phyloP scores from a whole-genome alignment of 352 stramenopile species.

The Pythium phragmitis region DNA sequence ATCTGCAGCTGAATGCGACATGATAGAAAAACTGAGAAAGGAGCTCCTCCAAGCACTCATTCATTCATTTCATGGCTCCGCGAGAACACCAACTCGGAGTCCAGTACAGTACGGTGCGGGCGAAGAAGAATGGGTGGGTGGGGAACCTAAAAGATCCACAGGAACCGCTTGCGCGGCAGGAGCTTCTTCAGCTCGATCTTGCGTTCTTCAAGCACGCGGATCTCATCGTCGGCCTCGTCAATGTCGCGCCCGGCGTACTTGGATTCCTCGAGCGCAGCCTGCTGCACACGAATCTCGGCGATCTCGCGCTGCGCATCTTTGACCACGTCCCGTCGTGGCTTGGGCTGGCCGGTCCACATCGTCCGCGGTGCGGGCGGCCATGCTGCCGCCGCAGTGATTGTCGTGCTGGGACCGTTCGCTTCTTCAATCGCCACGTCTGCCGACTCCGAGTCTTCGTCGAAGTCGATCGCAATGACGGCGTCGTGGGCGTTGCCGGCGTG shows the following conservation, averaged over 20 bases:
- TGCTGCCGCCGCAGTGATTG: slow-evolving; percentile 36
- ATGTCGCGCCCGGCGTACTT: slow-evolving; percentile 80
- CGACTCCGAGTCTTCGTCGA: slow-evolving; percentile 36
- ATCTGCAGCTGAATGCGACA: background rate
- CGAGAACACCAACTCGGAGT: background rate
- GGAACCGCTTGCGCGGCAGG: slow-evolving; percentile 74
- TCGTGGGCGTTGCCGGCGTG: slow-evolving; percentile 42
- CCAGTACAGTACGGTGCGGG: background rate
- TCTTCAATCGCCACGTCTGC: slow-evolving; percentile 27
- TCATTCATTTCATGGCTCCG: no score
- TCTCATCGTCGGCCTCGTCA: slow-evolving; percentile 78
- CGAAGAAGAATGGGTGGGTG: background rate
- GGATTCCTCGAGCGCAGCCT: slow-evolving; percentile 60
- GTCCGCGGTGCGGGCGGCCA: slow-evolving; percentile 49
- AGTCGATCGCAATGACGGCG: slow-evolving; percentile 56
- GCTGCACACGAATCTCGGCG: slow-evolving; percentile 52
- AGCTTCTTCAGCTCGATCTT: slow-evolving; percentile 69
- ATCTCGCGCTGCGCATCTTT: slow-evolving; percentile 51
- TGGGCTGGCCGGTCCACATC: slow-evolving; percentile 46
- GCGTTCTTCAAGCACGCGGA: slow-evolving; percentile 55
- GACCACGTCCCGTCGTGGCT: slow-evolving; percentile 17
- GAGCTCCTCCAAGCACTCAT: no score
- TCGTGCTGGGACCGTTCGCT: background rate
- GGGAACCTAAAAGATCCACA: slow-evolving; percentile 71
- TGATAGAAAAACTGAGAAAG: background rate